Base-by-base conservation (phyloP, 2,329 filamentous ascomycete genomes). In the Monascus ruber region DNA sequence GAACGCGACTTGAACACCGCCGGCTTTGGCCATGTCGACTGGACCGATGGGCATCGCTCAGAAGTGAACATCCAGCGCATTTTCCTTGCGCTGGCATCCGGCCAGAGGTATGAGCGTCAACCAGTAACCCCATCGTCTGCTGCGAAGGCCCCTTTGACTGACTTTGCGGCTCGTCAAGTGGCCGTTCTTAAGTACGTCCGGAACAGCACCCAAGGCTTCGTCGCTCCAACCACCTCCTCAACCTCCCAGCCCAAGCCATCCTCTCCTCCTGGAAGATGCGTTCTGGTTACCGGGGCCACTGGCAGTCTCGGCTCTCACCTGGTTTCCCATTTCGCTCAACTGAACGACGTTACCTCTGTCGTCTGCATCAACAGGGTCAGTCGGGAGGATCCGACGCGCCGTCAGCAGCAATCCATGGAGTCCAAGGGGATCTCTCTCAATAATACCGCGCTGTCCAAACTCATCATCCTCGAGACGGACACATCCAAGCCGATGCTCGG, bases 401-500 rank as follows among this genome's bases (percentile, higher is more conserved):
- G 61, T 7, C 69, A 72, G 45, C 37, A 48, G 4, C 33, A 61
- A 24, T 52, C 65, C 0, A 34, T 67, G 8, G 26, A 36, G 8
- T 39, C 47, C 8, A 50, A 48, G 40, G 49, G 51, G 1, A 47
- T 62, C n/a, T 24, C 5, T 3, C 38, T 64, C 2, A 35, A 37
- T 10, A 6, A 47, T 1, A 29, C 33, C 0, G 42, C 49, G 4
- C 26, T 39, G 8, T 26, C 51, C 1, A 74, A 72, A 44, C 36
- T 74, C 0, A 37, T 34, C 2, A 73, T 77, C 31, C 48, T 72
- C 4, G 63, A 69, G 28, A 66, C 65, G 2, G 72, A 78, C 45
- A 62, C 71, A 10, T 63, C 67, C 0, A 60, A 66, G 9, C 54
- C 62, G 0, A 52, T 63, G 8, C 62, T 81, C 0, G 76, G 75